Percentiles rank a stretch among this genome's conserved stretches.
phyloP scores from a whole-genome alignment of 2,329 filamentous ascomycete genomes.

The Diaporthe sp. region DNA sequence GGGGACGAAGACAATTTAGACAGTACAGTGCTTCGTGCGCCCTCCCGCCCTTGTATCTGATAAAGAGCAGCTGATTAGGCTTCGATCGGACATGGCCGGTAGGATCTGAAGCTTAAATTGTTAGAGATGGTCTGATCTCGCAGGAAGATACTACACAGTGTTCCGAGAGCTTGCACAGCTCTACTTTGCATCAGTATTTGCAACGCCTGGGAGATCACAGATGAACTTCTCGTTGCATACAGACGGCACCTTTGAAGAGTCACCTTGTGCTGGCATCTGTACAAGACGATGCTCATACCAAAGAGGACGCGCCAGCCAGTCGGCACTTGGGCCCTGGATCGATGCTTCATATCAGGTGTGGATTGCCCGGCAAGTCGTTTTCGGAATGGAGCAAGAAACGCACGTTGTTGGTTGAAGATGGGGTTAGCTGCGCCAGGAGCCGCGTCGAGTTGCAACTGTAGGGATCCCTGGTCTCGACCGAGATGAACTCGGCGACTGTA shows the following conservation, averaged over 20 bases:
- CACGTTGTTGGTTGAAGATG: constrained; percentile 14
- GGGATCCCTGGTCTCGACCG: constrained; percentile 5
- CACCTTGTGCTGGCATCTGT: neutral
- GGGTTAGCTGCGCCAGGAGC: neutral
- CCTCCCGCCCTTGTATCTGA: neutral
- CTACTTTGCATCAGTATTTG: neutral
- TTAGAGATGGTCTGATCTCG: neutral
- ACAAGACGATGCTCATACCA: neutral
- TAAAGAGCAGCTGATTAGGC: neutral
- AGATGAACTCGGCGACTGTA: neutral
- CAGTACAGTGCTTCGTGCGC: neutral
- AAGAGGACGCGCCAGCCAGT: neutral
- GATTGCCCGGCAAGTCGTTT: constrained; percentile 10
- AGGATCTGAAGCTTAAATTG: neutral
- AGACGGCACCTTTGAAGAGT: no score
- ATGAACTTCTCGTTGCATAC: neutral
- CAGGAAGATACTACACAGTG: neutral
- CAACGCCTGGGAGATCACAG: no score
- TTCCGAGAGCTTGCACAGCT: neutral
- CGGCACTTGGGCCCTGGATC: neutral
- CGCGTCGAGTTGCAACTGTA: constrained; percentile 16
- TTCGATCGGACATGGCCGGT: constrained; percentile 2
- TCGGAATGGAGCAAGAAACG: constrained; percentile 10
- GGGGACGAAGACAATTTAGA: neutral
- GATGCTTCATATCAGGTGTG: neutral